phyloP scores from a whole-genome alignment of 2,329 filamentous ascomycete genomes.

The Colletotrichum orchidophilum region DNA sequence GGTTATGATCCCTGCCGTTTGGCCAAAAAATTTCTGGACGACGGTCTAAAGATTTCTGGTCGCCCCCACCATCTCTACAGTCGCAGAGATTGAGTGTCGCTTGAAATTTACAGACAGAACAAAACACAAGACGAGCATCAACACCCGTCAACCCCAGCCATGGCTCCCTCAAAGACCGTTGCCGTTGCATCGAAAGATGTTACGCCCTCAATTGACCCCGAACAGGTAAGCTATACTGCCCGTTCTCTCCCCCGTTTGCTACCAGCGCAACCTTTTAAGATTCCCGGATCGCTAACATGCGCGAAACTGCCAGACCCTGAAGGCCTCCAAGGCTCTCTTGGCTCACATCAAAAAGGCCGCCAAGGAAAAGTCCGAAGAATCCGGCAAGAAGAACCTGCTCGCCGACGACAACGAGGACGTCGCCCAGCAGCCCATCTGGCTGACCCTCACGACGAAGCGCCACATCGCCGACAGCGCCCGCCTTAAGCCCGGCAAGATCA shows the following conservation, averaged over 20 bases:
- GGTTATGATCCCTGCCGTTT: slow-evolving; percentile 23
- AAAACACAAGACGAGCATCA: slow-evolving; percentile 8
- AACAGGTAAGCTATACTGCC: slow-evolving; percentile 45
- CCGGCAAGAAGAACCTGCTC: slow-evolving; percentile 66
- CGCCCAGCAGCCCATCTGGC: slow-evolving; percentile 66
- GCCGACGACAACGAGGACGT: slow-evolving; percentile 52
- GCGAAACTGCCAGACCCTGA: slow-evolving; percentile 58
- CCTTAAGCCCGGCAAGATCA: slow-evolving; percentile 85
- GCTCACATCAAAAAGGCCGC: slow-evolving; percentile 68
- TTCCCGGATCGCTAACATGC: slow-evolving; percentile 23
- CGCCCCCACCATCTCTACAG: slow-evolving; percentile 25
- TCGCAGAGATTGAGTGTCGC: neutral
- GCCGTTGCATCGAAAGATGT: slow-evolving; percentile 41
- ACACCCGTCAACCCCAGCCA: slow-evolving; percentile 37
- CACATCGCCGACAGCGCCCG: slow-evolving; percentile 77
- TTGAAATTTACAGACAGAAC: slow-evolving; percentile 3
- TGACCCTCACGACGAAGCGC: slow-evolving; percentile 71
- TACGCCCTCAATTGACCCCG: slow-evolving; percentile 49
- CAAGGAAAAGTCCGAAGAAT: slow-evolving; percentile 45
- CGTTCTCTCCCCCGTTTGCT: neutral
- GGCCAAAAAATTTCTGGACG: slow-evolving; percentile 33
- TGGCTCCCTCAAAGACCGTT: slow-evolving; percentile 54
- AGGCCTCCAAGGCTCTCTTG: slow-evolving; percentile 70
- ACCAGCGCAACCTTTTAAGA: neutral
- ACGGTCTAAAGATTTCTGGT: slow-evolving; percentile 26